Percentiles rank a stretch among this genome's conserved stretches.
These are phyloP conservation scores for Coemansia sp. DNA, from an alignment of 192 early-diverging fungal genomes.

Conservation along the genomic window DNA sequence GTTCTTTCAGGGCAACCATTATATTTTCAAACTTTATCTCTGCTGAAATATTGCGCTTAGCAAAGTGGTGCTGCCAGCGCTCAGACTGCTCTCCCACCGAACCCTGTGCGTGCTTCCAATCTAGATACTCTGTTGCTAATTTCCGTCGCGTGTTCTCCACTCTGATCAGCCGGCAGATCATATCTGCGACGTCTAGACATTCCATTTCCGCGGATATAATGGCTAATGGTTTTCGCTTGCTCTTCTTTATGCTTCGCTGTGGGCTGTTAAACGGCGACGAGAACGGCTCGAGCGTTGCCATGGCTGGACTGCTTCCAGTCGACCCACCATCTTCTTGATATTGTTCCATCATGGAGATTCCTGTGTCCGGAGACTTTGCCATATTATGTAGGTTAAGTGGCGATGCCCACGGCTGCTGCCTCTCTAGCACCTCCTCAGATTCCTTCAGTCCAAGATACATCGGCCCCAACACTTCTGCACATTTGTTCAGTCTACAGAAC, in stretches of 20 bases:
- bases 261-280: constrained; percentile 22
- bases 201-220: not conserved
- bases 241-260: not conserved
- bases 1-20: constrained; percentile 47
- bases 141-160: constrained; percentile 35
- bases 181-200: constrained; percentile 19
- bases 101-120: constrained; percentile 22
- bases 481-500: constrained; percentile 25
- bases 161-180: constrained; percentile 29
- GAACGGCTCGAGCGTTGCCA: not conserved
- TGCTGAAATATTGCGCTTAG: constrained; percentile 43
- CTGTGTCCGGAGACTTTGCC: not conserved
- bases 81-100: constrained; percentile 42
- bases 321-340: not conserved
- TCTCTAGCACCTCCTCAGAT: constrained; percentile 9
- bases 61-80: constrained; percentile 46
- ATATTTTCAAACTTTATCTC: constrained; percentile 51
- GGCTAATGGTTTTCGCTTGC: no score
- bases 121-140: constrained; percentile 19
- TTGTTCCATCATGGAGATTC: not conserved
- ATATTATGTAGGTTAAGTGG: constrained; percentile 30
- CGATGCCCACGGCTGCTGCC: constrained; percentile 36
- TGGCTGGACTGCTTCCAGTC: not conserved
- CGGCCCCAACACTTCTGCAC: constrained; percentile 15
- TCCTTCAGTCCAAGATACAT: constrained; percentile 31